These are phyloP conservation scores for Arthrobotrys entomopaga DNA, from an alignment of 2,329 filamentous ascomycete genomes.

Conservation along the genomic window DNA sequence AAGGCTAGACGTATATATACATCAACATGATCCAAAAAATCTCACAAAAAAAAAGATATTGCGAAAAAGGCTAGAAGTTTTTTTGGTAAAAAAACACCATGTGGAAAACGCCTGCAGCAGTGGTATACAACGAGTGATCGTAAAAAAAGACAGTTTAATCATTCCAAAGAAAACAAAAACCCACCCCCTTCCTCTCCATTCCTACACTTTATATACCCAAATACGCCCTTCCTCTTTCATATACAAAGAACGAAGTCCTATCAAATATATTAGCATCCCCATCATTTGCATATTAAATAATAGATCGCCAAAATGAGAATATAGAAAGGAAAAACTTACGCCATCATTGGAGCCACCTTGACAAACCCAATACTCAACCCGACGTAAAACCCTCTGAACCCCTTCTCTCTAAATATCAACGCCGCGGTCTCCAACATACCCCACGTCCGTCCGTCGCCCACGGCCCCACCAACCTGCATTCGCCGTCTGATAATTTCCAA, in stretches of 20 bases:
- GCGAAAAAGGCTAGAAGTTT: too few relatives aligned
- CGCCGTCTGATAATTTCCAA: conserved; percentile 89
- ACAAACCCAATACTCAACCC: conserved; percentile 93
- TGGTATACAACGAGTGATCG: too few relatives aligned
- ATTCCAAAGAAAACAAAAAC: too few relatives aligned
- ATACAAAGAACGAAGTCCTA: conserved; percentile 72
- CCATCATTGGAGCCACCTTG: conserved; percentile 90
- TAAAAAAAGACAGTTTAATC: too few relatives aligned
- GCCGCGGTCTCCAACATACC: conserved; percentile 80
- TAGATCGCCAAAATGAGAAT: too few relatives aligned
- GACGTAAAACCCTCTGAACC: conserved; percentile 85
- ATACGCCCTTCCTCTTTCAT: conserved; percentile 71
- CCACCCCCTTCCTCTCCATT: too few relatives aligned
- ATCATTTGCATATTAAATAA: background rate
- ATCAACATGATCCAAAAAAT: too few relatives aligned
- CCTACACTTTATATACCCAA: conserved; percentile 63
- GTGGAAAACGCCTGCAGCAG: too few relatives aligned
- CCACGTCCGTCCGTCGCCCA: conserved; percentile 85
- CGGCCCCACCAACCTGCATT: conserved; percentile 96
- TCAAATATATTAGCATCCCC: conserved; percentile 34
- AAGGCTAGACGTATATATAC: too few relatives aligned
- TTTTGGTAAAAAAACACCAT: too few relatives aligned
- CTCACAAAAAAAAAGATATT: too few relatives aligned
- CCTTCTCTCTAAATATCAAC: conserved; percentile 79
- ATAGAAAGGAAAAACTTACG: conserved; percentile 61